phyloP scores from a whole-genome alignment of 1,284 basidiomycete species.

The Trichosporon asahii region DNA sequence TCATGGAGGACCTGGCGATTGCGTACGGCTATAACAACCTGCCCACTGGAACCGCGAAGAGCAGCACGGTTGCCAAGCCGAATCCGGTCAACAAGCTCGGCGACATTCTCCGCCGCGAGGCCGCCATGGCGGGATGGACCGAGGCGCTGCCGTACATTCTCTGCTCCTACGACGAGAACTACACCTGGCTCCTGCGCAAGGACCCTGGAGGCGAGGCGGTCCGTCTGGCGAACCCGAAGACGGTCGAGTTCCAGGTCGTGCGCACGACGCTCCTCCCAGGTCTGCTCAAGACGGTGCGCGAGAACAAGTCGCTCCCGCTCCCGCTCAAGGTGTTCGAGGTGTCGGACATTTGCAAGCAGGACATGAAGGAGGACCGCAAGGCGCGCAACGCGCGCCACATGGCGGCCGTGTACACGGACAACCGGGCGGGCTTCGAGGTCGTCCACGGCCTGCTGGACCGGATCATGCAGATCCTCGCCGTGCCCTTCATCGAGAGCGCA shows the following conservation, averaged over 20 bases:
- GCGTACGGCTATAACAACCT: conserved; percentile 98
- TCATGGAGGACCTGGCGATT: conserved; percentile 97
- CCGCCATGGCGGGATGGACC: conserved; percentile 91
- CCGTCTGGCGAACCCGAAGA: conserved; percentile 93
- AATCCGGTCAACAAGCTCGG: conserved; percentile 84
- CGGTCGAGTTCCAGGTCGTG: conserved; percentile 96
- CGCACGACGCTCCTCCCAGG: conserved; percentile 93
- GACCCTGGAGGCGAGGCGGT: conserved; percentile 81
- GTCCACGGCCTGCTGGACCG: conserved; percentile 92
- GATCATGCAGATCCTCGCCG: conserved; percentile 89
- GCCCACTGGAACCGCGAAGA: conserved; percentile 82
- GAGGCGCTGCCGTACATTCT: conserved; percentile 93
- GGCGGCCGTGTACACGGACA: conserved; percentile 91
- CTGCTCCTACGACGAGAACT: conserved; percentile 99
- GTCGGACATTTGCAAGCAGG: conserved; percentile 89
- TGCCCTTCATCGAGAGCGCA: conserved; percentile 67
- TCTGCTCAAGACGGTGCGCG: conserved; percentile 91
- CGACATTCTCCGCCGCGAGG: conserved; percentile 84
- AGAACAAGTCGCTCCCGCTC: conserved; percentile 90
- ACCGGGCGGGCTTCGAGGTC: conserved; percentile 93
- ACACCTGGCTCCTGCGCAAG: conserved; percentile 78
- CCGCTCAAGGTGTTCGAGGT: conserved; percentile 93
- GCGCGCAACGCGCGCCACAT: conserved; percentile 82
- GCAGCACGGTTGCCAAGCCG: conserved; percentile 93
- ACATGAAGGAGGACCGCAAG: conserved; percentile 71